phyloP scores from a whole-genome alignment of 257 asterid species.

The Penstemon newberryi region DNA sequence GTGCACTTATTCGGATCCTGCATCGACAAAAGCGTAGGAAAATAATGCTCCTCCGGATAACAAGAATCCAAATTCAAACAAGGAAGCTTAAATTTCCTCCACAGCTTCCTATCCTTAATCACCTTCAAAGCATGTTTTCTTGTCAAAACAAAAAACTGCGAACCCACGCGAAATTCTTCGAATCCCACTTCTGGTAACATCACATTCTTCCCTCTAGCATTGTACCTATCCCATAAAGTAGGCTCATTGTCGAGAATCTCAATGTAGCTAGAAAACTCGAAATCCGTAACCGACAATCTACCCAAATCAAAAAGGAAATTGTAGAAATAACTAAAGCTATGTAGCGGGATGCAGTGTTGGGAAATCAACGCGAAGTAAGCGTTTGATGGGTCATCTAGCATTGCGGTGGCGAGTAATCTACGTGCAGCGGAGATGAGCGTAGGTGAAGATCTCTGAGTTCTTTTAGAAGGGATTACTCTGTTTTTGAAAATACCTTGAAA shows the following conservation, averaged over 20 bases:
- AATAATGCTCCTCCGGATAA: constrained; percentile 80
- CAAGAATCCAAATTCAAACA: constrained; percentile 63
- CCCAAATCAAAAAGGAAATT: constrained; percentile 48
- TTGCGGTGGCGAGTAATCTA: constrained; percentile 66
- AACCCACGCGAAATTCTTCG: constrained; percentile 65
- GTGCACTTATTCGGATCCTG: constrained; percentile 56
- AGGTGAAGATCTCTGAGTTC: constrained; percentile 75
- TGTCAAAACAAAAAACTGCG: constrained; percentile 67
- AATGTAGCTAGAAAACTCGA: constrained; percentile 60
- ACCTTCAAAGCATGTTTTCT: constrained; percentile 59
- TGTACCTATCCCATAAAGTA: constrained; percentile 53
- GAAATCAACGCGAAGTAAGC: constrained; percentile 59
- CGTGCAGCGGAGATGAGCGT: constrained; percentile 75
- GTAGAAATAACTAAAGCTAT: constrained; percentile 56
- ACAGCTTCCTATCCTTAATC: constrained; percentile 58
- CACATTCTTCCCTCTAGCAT: constrained; percentile 60
- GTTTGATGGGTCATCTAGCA: constrained; percentile 65
- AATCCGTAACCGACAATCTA: constrained; percentile 35
- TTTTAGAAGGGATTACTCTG: constrained; percentile 50
- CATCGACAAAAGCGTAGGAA: constrained; percentile 73
- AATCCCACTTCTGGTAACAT: constrained; percentile 67
- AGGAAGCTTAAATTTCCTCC: constrained; percentile 69
- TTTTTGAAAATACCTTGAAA: constrained; percentile 50
- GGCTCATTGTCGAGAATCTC: constrained; percentile 58
- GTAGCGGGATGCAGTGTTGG: constrained; percentile 71